These are phyloP conservation scores for Mycosphaerella sp. DNA, from an alignment of 2,329 filamentous ascomycete species.

Conservation along the genomic window DNA sequence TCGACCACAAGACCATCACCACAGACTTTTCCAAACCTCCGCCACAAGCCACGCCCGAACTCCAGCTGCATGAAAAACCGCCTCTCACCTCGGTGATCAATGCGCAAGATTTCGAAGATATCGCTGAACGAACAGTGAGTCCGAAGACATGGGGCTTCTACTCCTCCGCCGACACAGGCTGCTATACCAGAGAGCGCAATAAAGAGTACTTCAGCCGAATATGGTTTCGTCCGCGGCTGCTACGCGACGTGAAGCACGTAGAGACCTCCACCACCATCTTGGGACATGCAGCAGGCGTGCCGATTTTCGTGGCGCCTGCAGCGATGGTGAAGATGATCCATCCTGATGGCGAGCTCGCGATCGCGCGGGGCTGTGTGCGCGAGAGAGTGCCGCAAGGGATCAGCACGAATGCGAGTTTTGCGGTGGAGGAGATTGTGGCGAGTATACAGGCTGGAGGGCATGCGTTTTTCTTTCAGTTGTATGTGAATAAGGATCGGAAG, in stretches of 20 bases:
- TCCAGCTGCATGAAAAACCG: slow-evolving; percentile 37
- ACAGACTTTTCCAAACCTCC: slow-evolving; percentile 30
- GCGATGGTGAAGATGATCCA: slow-evolving; percentile 36
- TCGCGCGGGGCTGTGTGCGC: slow-evolving; percentile 29
- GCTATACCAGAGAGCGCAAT: slow-evolving; percentile 43
- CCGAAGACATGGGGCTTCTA: slow-evolving; percentile 44
- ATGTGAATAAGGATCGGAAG: slow-evolving; percentile 52
- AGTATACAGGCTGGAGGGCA: slow-evolving; percentile 23
- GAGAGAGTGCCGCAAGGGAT: slow-evolving; percentile 30
- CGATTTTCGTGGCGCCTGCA: slow-evolving; percentile 36
- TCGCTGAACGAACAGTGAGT: slow-evolving; percentile 35
- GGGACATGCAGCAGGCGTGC: slow-evolving; percentile 31
- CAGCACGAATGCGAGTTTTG: slow-evolving; percentile 33
- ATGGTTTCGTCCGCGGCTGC: slow-evolving; percentile 43
- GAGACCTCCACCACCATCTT: slow-evolving; percentile 33
- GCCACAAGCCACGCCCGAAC: slow-evolving; percentile 29
- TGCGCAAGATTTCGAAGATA: slow-evolving; percentile 43
- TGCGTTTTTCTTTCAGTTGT: slow-evolving; percentile 55
- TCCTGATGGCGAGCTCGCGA: slow-evolving; percentile 36
- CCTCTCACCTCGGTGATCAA: slow-evolving; percentile 44
- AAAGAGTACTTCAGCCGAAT: slow-evolving; percentile 41
- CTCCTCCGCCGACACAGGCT: slow-evolving; percentile 47
- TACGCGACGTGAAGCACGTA: slow-evolving; percentile 38
- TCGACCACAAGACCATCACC: slow-evolving; percentile 29
- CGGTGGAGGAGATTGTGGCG: slow-evolving; percentile 30